Evolutionary conservation across 2,329 filamentous ascomycete genomes (phyloP).

Genomic region (Fusarium metavorans): DNA sequence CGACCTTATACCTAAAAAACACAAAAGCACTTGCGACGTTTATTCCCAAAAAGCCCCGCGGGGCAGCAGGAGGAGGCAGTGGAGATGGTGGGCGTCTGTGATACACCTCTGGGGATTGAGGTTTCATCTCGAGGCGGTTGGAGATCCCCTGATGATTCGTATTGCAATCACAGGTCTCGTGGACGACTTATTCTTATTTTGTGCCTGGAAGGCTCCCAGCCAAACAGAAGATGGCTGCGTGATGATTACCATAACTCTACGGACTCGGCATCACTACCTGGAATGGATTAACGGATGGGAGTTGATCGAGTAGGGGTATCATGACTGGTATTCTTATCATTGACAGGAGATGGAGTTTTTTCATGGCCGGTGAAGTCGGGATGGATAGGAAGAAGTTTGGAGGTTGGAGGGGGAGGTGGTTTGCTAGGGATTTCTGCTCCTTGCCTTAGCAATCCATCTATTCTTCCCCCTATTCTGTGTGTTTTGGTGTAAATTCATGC

Average conservation of each 20-base stretch:
- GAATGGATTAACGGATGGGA: constrained; percentile 36
- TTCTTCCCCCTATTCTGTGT: constrained; percentile 37
- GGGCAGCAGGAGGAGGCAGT: constrained; percentile 9
- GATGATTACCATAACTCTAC: constrained; percentile 27
- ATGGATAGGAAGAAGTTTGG: constrained; percentile 15
- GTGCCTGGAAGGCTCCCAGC: constrained; percentile 25
- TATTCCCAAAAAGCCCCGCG: constrained; percentile 30
- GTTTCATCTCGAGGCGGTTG: constrained; percentile 10
- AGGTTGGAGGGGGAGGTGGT: constrained; percentile 24
- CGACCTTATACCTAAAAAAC: constrained; percentile 42
- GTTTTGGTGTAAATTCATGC: constrained; percentile 31
- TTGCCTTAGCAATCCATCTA: constrained; percentile 41
- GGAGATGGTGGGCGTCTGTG: constrained; percentile 4
- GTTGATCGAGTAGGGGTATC: constrained; percentile 31
- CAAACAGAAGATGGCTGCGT: constrained; percentile 26
- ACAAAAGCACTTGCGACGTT: constrained; percentile 39
- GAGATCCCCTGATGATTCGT: not conserved
- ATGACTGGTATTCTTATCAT: constrained; percentile 36
- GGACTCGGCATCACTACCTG: constrained; percentile 32
- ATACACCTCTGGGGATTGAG: constrained; percentile 7
- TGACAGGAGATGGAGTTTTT: constrained; percentile 26
- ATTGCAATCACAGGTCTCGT: not conserved
- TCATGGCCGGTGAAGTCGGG: constrained; percentile 21
- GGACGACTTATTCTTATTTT: constrained; percentile 10
- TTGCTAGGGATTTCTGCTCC: constrained; percentile 31